Base-by-base conservation (phyloP, 108 stramenopile genomes). In the Skeletonema menzelii region DNA sequence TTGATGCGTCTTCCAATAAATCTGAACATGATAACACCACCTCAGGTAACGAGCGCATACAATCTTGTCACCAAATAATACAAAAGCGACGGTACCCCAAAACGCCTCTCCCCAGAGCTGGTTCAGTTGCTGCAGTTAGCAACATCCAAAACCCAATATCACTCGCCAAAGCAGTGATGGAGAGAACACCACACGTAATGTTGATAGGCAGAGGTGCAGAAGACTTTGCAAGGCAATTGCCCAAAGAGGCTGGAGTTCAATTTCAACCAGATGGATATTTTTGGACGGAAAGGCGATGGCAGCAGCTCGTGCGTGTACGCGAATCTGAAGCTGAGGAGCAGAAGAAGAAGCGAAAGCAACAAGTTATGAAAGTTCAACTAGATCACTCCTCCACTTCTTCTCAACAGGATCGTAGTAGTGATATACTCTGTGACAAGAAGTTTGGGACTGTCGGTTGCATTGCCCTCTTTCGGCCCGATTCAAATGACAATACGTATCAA, bases 401-500 rank as follows among this genome's bases (percentile, higher is more conserved):
- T 7, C 49, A 17, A 19, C n/a, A 49, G 56, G 62, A 34, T n/a
- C n/a, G n/a, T 8, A 35, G 19, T 28, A 65, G 6, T 14, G 27
- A 34, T 59, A 26, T 13, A 13, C 35, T 27, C 0, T 47, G 66
- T 17, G 56, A 70, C 15, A 59, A 64, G 2, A 78, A 78, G 24
- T 78, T 78, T 67, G 71, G 72, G 13, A 78, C 77, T 5, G 77
- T 78, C 20, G 77, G 77, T 47, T 78, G 64, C 66, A 71, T 78
- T 55, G 77, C 70, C 34, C 49, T 62, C 20, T 65, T 65, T n/a
- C 63, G 17, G 3, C 57, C 65, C 5, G 31, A 57, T n/a, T 6
- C 22, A 60, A 60, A 31, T 4, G 13, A 60, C 2, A 31, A 60
- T 26, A 60, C 13, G 0, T 40, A 40, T 40, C 75, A 67, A 60